These are phyloP conservation scores for Raffaelea ambrosiae DNA, from an alignment of 2,329 filamentous ascomycete species.

Conservation along the genomic window DNA sequence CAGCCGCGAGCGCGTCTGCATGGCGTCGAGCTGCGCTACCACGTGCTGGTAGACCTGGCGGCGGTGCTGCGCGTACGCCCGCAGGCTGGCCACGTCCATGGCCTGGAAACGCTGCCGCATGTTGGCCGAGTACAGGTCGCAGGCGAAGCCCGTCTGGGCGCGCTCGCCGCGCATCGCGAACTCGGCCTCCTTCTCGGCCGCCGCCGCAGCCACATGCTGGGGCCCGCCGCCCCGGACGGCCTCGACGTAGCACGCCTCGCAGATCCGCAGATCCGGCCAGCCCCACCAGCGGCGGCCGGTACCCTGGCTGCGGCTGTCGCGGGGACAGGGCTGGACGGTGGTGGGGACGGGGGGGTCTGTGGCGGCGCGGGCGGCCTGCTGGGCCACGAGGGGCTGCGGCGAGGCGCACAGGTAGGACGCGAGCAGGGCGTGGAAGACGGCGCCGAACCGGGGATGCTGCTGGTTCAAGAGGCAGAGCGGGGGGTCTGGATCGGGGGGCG, in stretches of 20 bases:
- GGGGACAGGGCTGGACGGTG: background rate
- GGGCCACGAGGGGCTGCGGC: background rate
- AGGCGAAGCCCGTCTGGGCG: background rate
- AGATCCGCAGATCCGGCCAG: background rate
- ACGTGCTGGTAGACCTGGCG: background rate
- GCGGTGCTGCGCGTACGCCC: background rate
- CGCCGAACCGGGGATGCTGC: background rate
- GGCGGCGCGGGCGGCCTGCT: background rate
- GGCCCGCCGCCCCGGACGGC: background rate
- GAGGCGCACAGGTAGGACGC: background rate
- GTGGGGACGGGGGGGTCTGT: background rate
- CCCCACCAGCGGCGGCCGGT: background rate
- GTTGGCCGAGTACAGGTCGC: background rate
- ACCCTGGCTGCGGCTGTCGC: background rate
- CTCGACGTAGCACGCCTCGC: background rate
- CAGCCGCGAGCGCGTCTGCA: background rate
- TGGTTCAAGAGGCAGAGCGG: background rate
- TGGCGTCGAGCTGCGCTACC: background rate
- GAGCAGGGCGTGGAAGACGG: background rate
- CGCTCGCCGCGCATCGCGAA: background rate
- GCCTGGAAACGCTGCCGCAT: background rate
- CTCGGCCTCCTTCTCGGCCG: background rate
- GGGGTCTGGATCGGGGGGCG: background rate
- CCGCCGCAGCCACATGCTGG: too few species aligned
- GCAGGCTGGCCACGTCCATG: background rate